phyloP scores from a whole-genome alignment of 1,139 yeast genomes.

The Petasospora fabianii region DNA sequence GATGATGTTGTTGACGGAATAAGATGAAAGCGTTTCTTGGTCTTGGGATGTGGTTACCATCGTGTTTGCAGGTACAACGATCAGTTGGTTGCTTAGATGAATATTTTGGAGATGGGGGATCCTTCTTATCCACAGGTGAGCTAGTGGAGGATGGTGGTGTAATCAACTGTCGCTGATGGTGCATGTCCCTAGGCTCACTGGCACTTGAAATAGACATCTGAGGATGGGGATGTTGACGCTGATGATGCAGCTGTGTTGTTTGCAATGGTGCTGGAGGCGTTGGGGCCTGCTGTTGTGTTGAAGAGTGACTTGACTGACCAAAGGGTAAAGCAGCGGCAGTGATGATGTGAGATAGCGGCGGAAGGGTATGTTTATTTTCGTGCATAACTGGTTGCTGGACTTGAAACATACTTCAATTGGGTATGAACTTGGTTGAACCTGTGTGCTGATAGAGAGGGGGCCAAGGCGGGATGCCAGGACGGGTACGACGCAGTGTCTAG shows the following conservation, averaged over 20 bases:
- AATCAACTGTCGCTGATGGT: constrained; percentile 1
- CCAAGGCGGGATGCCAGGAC: too few species aligned
- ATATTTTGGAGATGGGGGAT: constrained; percentile 15
- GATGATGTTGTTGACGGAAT: constrained; percentile 74
- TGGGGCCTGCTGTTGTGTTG: constrained; percentile 4
- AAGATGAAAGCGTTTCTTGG: constrained; percentile 76
- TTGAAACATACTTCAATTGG: constrained; percentile 7
- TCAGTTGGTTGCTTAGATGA: constrained; percentile 16
- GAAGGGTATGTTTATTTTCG: constrained; percentile 12
- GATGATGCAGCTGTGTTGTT: constrained; percentile 5
- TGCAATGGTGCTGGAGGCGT: too few species aligned
- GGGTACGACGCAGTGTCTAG: too few species aligned
- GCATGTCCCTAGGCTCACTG: background rate
- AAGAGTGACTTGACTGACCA: constrained; percentile 3
- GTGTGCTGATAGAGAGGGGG: background rate
- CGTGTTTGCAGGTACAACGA: constrained; percentile 28
- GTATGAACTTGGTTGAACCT: too few species aligned
- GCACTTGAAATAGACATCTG: background rate
- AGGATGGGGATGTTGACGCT: constrained; percentile 1
- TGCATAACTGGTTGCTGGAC: constrained; percentile 10
- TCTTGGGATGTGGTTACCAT: constrained; percentile 55
- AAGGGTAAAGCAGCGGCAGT: constrained; percentile 14
- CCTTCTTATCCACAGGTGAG: constrained; percentile 11
- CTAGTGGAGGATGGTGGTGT: constrained; percentile 11
- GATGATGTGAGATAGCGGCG: constrained; percentile 15